Base-by-base conservation (phyloP, 1,284 basidiomycete species). In the Caloboletus inedulis region DNA sequence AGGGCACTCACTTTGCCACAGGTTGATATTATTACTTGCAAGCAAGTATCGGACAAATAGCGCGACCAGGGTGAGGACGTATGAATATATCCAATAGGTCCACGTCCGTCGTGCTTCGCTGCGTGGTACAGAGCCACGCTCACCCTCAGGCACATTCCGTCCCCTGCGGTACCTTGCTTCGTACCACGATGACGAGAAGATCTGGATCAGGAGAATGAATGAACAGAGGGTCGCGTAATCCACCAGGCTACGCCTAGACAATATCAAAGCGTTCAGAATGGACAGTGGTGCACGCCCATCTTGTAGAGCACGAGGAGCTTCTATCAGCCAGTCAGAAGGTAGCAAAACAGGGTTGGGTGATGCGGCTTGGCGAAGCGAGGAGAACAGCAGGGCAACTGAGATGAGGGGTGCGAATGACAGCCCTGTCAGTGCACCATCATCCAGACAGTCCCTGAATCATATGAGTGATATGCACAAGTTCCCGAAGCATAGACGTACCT, bases 381-480 rank as follows among this genome's bases (percentile, higher is more conserved):
- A 70, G 70, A 80, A 74, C 45, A 93, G 70, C 30, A 90, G 71
- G 0, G 86, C 78, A 13, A 80, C 77, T 3, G 90, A 80, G 44
- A 94, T 82, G 39, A 94, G 74, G 3, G 92, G 91, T 7, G 84
- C 86, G 29, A 93, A 77, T 16, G 93, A 77, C 7, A 94, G 72
- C 1, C 87, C 91, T 37, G 89, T 92, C 55, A 91, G 73, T 25
- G 87, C 83, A 4, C 93, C 93, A 65, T 95, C 92, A 67, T 94
- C 92, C 9, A 80, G 72, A 43, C 86, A 88, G 53, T 89, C 83
- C 60, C 91, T 92, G 63, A 34, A 23, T 39, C 49, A 61, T 52
- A 55, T 51, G 46, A 58, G 44, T 35, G 51, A 43, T 25, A 47
- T 55, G 35, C 25, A 37, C 23, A 49, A 23, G 44, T 34, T 21